A percentile compares a stretch with the other conserved stretches of the same genome.
phyloP scores from a whole-genome alignment of 1,284 basidiomycete species.

The Austroboletus olivaceoglutinosus region DNA sequence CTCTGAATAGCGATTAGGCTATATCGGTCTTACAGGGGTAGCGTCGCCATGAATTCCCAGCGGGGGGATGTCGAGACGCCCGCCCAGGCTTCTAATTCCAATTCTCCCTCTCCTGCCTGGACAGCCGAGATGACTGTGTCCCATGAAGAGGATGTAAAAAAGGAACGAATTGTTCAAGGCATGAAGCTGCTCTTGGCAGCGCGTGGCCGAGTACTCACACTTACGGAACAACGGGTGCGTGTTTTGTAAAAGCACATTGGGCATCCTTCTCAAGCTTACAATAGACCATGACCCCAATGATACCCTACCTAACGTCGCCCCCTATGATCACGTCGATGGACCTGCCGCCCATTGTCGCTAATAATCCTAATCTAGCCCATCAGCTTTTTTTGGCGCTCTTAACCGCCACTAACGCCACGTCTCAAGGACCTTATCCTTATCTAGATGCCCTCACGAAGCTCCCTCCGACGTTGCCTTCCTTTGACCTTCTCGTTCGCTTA shows the following conservation, averaged over 20 bases:
- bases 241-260: constrained; percentile 3
- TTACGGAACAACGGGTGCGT: constrained; percentile 68
- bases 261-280: not conserved
- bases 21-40: constrained; percentile 21
- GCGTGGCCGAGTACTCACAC: constrained; percentile 64
- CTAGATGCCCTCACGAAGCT: constrained; percentile 49
- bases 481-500: constrained; percentile 67
- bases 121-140: constrained; percentile 23
- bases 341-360: constrained; percentile 58
- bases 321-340: constrained; percentile 65
- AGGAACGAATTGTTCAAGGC: constrained; percentile 45
- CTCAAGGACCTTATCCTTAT: constrained; percentile 45
- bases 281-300: constrained; percentile 39
- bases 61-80: constrained; percentile 6
- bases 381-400: constrained; percentile 60
- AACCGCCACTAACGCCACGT: constrained; percentile 35
- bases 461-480: constrained; percentile 67
- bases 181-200: constrained; percentile 65
- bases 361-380: constrained; percentile 66
- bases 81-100: constrained; percentile 8
- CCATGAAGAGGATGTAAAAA: constrained; percentile 38
- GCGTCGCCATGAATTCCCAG: constrained; percentile 4
- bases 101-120: constrained; percentile 25
- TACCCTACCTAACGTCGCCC: constrained; percentile 50
- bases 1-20: constrained; percentile 9